A percentile compares a stretch with the other conserved stretches of the same genome.
phyloP scores from a whole-genome alignment of 257 asterid genomes.

The Jaltomata sinuosa region DNA sequence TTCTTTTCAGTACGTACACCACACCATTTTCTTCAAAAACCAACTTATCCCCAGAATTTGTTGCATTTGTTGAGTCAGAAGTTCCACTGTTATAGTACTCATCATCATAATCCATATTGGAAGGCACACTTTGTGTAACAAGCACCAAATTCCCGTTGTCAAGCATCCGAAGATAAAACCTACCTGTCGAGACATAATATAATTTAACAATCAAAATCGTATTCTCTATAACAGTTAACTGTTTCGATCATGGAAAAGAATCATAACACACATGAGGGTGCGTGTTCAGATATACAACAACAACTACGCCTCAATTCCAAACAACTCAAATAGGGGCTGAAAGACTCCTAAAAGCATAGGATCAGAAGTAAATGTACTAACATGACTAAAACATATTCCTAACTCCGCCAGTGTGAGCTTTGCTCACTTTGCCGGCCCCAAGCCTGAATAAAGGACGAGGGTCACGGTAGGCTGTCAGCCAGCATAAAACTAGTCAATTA shows the following conservation, averaged over 20 bases:
- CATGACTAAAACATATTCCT: neutral
- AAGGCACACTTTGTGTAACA: constrained; percentile 8
- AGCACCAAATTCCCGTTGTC: constrained; percentile 23
- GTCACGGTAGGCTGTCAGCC: neutral
- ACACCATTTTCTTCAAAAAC: constrained; percentile 18
- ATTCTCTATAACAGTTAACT: neutral
- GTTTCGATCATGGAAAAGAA: neutral
- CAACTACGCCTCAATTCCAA: neutral
- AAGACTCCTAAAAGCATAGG: neutral
- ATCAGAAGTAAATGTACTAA: neutral
- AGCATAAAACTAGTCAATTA: neutral
- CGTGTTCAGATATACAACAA: neutral
- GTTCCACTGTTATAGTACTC: constrained; percentile 29
- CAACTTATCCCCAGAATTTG: constrained; percentile 19
- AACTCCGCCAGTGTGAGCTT: neutral
- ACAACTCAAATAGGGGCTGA: neutral
- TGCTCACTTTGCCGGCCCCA: neutral
- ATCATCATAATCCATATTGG: constrained; percentile 16
- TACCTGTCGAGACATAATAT: constrained; percentile 5
- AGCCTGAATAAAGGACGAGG: neutral
- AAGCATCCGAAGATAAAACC: constrained; percentile 33
- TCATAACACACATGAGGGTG: neutral
- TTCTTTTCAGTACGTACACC: constrained; percentile 10
- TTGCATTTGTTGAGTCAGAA: neutral
- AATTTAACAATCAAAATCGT: neutral